Evolutionary conservation across 306 rosid genomes (phyloP).

Genomic region (Quercus ilex): DNA sequence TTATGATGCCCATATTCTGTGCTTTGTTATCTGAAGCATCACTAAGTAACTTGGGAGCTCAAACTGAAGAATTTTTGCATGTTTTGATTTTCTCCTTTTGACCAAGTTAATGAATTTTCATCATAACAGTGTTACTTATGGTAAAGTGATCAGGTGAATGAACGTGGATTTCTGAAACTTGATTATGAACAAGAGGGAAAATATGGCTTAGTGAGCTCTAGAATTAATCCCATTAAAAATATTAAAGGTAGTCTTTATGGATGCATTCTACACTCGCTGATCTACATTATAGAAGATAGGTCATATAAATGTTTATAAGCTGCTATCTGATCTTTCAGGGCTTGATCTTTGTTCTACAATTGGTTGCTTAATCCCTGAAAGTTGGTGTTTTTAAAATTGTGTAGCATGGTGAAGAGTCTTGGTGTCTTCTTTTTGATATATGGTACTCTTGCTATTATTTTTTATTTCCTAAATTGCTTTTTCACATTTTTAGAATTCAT

Average conservation of each 20-base stretch:
- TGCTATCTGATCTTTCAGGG: neutral
- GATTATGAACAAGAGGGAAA: slow-evolving; percentile 15
- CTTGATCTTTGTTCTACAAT: neutral
- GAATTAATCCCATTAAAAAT: slow-evolving; percentile 15
- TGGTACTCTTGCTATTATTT: neutral
- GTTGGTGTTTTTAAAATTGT: neutral
- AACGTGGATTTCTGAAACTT: slow-evolving; percentile 11
- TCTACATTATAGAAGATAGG: slow-evolving; percentile 2
- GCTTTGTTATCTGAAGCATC: slow-evolving; percentile 11
- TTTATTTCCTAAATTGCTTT: neutral
- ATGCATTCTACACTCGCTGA: slow-evolving; percentile 15
- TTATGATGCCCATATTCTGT: slow-evolving; percentile 13
- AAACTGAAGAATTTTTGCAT: slow-evolving; percentile 11
- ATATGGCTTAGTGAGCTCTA: slow-evolving; percentile 13
- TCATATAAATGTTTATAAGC: neutral
- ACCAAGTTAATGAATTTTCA: slow-evolving; percentile 8
- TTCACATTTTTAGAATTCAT: neutral
- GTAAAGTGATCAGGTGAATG: slow-evolving; percentile 28
- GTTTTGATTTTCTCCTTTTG: slow-evolving; percentile 22
- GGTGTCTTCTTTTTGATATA: neutral
- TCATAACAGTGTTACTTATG: slow-evolving; percentile 24
- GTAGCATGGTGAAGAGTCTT: neutral
- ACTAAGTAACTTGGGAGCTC: slow-evolving; percentile 6
- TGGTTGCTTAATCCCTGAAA: neutral
- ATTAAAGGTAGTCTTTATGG: slow-evolving; percentile 12